Conservation (phyloP, 192 early-diverging fungal species). For the Phlyctochytrium bullatum region DNA sequence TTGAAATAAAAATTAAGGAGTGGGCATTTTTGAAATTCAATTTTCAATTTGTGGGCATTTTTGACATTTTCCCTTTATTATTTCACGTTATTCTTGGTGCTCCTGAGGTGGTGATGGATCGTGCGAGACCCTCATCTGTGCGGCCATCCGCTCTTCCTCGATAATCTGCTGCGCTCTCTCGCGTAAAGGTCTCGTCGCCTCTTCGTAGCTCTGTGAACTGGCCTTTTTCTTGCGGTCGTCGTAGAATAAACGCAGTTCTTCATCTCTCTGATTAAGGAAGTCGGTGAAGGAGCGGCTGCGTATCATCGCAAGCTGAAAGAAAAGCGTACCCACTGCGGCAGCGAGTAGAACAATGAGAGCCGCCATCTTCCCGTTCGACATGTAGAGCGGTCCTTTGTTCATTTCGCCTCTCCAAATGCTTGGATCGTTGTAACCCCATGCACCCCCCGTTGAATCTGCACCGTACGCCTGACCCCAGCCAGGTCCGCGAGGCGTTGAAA, state of each 20-base stretch:
- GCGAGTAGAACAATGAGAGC: background rate
- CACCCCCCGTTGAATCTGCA: background rate
- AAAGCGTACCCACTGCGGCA: background rate
- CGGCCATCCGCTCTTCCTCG: background rate
- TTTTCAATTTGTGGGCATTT: too few relatives aligned
- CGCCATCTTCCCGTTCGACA: slow-evolving; percentile 2
- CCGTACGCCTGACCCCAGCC: background rate
- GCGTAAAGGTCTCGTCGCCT: background rate
- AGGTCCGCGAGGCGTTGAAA: background rate
- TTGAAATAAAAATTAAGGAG: too few relatives aligned
- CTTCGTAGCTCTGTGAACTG: background rate
- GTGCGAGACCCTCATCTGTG: too few relatives aligned
- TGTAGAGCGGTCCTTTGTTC: slow-evolving; percentile 4
- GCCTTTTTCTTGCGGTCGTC: background rate
- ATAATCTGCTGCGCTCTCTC: background rate
- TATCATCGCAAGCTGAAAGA: background rate
- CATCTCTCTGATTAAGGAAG: background rate
- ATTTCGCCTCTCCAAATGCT: background rate
- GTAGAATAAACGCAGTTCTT: background rate
- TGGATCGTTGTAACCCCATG: slow-evolving; percentile 1
- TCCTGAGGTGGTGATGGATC: too few relatives aligned
- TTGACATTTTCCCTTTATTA: too few relatives aligned
- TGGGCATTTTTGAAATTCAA: too few relatives aligned
- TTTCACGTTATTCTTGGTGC: too few relatives aligned
- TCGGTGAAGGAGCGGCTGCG: background rate